phyloP scores from a whole-genome alignment of 75 land plant genomes.

The Pinus taeda region DNA sequence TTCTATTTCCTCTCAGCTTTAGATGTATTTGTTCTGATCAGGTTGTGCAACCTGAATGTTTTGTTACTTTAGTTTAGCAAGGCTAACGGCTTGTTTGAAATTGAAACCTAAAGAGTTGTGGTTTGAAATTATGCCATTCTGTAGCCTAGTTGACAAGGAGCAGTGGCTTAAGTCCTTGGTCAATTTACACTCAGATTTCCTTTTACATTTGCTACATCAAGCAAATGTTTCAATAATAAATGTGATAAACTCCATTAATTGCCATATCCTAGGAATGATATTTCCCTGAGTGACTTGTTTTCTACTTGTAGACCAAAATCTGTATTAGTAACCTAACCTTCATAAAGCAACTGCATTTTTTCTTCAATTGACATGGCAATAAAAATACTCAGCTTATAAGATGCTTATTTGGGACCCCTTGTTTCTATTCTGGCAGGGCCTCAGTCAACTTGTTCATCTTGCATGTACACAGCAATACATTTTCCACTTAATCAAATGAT shows the following conservation, averaged over 20 bases:
- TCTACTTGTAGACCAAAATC: neutral
- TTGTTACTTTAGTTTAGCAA: too few relatives aligned
- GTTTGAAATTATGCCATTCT: too few relatives aligned
- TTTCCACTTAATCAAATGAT: constrained; percentile 3
- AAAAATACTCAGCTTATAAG: neutral
- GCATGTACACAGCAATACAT: constrained; percentile 1
- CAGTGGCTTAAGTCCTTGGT: too few relatives aligned
- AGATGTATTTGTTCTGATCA: too few relatives aligned
- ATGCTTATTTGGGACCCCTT: neutral
- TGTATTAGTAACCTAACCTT: neutral
- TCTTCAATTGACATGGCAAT: neutral
- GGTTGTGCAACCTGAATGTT: too few relatives aligned
- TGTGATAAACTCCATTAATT: neutral
- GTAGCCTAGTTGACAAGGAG: too few relatives aligned
- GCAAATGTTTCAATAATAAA: too few relatives aligned
- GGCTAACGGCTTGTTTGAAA: too few relatives aligned
- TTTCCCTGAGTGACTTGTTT: neutral
- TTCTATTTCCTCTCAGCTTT: too few relatives aligned
- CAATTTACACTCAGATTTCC: too few relatives aligned
- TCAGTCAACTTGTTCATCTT: neutral
- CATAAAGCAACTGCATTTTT: neutral
- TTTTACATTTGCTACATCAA: too few relatives aligned
- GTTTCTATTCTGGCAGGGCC: neutral
- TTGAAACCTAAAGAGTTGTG: too few relatives aligned
- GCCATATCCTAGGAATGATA: neutral